These are phyloP conservation scores for Bonia amplexicaulis DNA, from an alignment of 176 grass and related monocot species.

Conservation along the genomic window DNA sequence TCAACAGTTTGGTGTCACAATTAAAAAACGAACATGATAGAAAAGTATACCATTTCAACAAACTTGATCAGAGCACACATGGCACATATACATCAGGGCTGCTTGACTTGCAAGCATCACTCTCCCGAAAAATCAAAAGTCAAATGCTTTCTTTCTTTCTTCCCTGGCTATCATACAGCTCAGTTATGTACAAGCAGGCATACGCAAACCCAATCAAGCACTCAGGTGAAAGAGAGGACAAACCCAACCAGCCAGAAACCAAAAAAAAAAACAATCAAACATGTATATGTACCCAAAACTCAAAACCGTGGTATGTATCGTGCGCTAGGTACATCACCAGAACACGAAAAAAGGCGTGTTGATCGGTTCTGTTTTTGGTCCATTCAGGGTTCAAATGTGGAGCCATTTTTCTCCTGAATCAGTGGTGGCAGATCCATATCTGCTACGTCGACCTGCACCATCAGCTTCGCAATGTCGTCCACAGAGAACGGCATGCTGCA, in stretches of 20 bases:
- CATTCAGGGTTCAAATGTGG: neutral
- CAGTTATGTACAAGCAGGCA: constrained; percentile 35
- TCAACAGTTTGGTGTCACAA: neutral
- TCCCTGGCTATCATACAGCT: constrained; percentile 3
- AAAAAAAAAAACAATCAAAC: neutral
- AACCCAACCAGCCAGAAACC: neutral
- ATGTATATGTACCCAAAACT: neutral
- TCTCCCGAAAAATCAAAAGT: neutral
- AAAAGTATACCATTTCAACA: neutral
- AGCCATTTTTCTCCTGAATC: constrained; percentile 30
- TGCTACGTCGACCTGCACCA: constrained; percentile 21
- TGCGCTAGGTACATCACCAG: constrained; percentile 27
- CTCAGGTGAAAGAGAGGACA: neutral
- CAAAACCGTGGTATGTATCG: constrained; percentile 42
- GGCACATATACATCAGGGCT: neutral
- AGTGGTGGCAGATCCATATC: constrained; percentile 43
- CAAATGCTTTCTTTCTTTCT: neutral
- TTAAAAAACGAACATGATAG: neutral
- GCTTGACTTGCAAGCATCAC: constrained; percentile 37
- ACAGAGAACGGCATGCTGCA: constrained; percentile 59
- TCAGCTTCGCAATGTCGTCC: constrained; percentile 42
- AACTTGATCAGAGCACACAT: neutral
- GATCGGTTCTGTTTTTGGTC: neutral
- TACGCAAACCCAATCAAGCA: constrained; percentile 26
- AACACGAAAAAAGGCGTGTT: neutral